A percentile compares a stretch with the other conserved stretches of the same genome.
Conservation (phyloP, 495 filamentous ascomycete genomes). For the Neohortaea acidophila region DNA sequence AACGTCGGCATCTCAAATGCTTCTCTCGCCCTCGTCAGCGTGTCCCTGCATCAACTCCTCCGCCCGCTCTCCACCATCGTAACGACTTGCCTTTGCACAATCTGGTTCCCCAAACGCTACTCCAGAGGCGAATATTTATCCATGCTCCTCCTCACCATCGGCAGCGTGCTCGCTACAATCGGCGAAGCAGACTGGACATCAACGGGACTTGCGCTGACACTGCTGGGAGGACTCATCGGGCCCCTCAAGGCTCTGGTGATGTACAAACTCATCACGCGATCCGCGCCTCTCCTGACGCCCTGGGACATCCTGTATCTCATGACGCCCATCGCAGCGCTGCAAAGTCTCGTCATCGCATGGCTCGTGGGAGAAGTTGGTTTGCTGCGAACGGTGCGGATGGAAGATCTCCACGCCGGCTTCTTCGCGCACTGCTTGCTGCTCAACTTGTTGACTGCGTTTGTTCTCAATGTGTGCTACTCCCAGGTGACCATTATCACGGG, state of each 20-base stretch:
- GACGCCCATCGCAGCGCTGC: constrained; percentile 38
- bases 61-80: constrained; percentile 41
- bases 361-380: constrained; percentile 32
- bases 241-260: constrained; percentile 42
- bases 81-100: constrained; percentile 40
- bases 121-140: constrained; percentile 37
- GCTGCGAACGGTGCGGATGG: constrained; percentile 17
- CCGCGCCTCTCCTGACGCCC: constrained; percentile 34
- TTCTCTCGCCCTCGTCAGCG: constrained; percentile 39
- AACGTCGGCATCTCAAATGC: constrained; percentile 46
- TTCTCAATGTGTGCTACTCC: constrained; percentile 40
- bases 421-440: constrained; percentile 23
- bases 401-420: constrained; percentile 11
- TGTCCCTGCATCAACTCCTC: constrained; percentile 46
- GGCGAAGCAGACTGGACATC: constrained; percentile 44
- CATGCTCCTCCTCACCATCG: constrained; percentile 41
- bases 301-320: constrained; percentile 41
- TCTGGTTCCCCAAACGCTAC: constrained; percentile 35
- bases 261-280: constrained; percentile 41
- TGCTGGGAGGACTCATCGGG: constrained; percentile 39
- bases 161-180: constrained; percentile 39
- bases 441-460: constrained; percentile 39
- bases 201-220: constrained; percentile 37
- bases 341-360: constrained; percentile 35
- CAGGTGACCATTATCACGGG: constrained; percentile 41